Evolutionary conservation across 306 rosid genomes (phyloP).

Genomic region (Castanospermum australe): DNA sequence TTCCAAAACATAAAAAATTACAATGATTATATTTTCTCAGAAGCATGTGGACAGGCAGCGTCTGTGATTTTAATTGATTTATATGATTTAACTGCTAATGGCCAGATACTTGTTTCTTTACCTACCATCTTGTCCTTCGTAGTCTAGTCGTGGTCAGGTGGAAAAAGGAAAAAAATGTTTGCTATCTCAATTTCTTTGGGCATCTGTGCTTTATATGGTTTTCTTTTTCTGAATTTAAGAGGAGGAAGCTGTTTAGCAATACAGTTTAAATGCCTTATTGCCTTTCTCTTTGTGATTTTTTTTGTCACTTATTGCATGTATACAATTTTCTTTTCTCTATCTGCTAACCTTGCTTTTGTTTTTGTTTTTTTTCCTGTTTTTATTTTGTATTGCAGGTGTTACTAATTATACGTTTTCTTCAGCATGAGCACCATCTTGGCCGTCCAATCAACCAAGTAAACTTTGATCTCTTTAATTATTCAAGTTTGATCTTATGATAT

Average conservation of each 20-base stretch:
- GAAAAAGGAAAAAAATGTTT: background rate
- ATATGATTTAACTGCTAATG: slow-evolving; percentile 6
- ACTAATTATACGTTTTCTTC: slow-evolving; percentile 87
- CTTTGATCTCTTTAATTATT: slow-evolving; percentile 12
- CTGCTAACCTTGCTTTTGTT: slow-evolving; percentile 1
- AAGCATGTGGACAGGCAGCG: background rate
- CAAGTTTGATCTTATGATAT: background rate
- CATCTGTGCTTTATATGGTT: slow-evolving; percentile 3
- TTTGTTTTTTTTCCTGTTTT: background rate
- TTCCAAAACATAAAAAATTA: background rate
- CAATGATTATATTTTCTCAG: background rate
- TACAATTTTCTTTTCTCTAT: background rate
- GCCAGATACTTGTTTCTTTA: background rate
- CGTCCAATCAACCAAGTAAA: slow-evolving; percentile 89
- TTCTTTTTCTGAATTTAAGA: background rate
- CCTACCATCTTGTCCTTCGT: background rate
- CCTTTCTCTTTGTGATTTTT: background rate
- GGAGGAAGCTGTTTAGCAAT: background rate
- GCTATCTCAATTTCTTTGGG: background rate
- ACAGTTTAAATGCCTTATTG: background rate
- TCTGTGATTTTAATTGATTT: background rate
- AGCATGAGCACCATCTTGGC: slow-evolving; percentile 96
- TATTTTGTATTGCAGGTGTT: slow-evolving; percentile 55
- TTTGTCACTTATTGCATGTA: background rate
- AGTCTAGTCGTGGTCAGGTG: background rate